Conservation (phyloP, 768 basidiomycete genomes). For the Mrakia blollopis region DNA sequence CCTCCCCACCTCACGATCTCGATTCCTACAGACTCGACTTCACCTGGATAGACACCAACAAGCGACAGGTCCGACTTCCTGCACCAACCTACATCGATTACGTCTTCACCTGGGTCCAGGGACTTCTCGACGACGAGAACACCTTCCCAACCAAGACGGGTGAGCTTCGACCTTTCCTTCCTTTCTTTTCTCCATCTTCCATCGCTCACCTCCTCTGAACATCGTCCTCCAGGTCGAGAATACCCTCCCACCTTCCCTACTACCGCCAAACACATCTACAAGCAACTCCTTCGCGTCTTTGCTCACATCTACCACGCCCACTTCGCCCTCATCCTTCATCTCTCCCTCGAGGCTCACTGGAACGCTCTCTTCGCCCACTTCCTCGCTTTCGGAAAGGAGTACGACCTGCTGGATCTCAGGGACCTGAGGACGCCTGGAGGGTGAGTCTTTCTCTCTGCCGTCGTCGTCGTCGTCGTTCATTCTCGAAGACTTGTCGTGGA, state of each 20-base stretch:
- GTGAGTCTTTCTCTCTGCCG: conserved; percentile 27
- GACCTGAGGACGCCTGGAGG: conserved; percentile 60
- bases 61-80: conserved; percentile 77
- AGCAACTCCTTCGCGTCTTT: conserved; percentile 92
- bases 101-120: conserved; percentile 95
- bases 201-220: conserved; percentile 13
- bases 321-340: conserved; percentile 75
- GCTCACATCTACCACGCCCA: conserved; percentile 97
- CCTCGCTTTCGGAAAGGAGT: conserved; percentile 89
- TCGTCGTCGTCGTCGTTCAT: not conserved
- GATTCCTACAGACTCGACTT: conserved; percentile 71
- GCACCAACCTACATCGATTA: conserved; percentile 97
- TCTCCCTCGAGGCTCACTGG: conserved; percentile 84
- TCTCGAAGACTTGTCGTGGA: not conserved
- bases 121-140: conserved; percentile 85
- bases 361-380: conserved; percentile 98
- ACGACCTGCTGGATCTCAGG: conserved; percentile 80
- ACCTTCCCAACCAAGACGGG: conserved; percentile 95
- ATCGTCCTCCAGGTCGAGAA: conserved; percentile 60
- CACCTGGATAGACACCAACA: conserved; percentile 87
- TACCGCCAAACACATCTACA: conserved; percentile 85
- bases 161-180: conserved; percentile 44
- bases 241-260: conserved; percentile 85
- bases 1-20: not conserved
- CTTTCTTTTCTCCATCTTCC: not conserved